Percentiles rank a stretch among this genome's conserved stretches.
Conservation (phyloP, 179 eudicot species). For the Vitellaria paradoxa region DNA sequence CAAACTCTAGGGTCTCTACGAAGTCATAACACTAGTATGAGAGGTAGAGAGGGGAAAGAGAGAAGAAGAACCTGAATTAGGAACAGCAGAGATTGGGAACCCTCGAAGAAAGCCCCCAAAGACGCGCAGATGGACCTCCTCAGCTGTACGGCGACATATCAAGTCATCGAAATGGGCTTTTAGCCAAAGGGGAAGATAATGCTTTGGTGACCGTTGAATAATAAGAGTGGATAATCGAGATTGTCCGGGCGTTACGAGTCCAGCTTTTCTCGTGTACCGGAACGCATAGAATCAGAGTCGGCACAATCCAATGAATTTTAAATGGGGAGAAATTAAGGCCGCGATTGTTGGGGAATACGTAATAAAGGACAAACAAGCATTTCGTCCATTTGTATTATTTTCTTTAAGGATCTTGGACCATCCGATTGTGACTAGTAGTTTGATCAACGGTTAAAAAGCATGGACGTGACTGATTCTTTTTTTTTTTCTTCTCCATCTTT, state of each 20-base stretch:
- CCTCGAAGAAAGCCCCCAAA: not conserved
- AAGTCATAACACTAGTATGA: not conserved
- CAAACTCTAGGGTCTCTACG: not conserved
- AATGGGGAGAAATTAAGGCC: too few relatives aligned
- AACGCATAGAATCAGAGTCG: not conserved
- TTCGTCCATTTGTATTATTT: not conserved
- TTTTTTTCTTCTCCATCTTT: too few relatives aligned
- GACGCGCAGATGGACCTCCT: not conserved
- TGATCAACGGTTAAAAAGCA: not conserved
- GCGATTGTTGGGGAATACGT: too few relatives aligned
- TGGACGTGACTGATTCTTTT: too few relatives aligned
- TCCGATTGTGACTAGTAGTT: not conserved
- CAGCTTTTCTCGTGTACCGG: not conserved
- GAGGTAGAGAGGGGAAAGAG: not conserved
- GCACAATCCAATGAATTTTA: not conserved
- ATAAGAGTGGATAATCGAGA: not conserved
- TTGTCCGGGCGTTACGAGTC: not conserved
- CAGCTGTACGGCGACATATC: not conserved
- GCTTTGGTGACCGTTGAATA: not conserved
- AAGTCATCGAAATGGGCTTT: not conserved
- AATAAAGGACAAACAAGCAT: too few relatives aligned
- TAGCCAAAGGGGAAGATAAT: not conserved
- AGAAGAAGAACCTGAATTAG: not conserved
- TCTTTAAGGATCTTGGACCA: not conserved
- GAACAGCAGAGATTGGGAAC: not conserved